These are phyloP conservation scores for Lachancea mirantina DNA, from an alignment of 805 yeast genomes.

Conservation along the genomic window DNA sequence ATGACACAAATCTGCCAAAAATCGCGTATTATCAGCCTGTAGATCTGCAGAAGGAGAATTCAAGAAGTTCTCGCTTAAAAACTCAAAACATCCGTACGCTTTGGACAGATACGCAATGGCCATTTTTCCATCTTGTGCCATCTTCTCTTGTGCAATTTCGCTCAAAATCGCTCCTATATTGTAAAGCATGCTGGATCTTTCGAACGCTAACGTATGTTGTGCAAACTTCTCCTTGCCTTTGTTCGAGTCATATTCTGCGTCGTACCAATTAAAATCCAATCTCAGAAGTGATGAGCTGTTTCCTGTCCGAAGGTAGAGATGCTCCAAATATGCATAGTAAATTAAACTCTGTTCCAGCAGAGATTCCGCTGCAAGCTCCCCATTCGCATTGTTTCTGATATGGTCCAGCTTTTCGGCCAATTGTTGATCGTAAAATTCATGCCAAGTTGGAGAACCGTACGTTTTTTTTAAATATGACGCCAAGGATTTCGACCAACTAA, in stretches of 20 bases:
- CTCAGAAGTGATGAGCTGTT: conserved; percentile 47
- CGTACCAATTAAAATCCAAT: conserved; percentile 71
- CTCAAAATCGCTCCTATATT: conserved; percentile 65
- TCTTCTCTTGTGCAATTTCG: conserved; percentile 37
- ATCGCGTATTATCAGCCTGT: conserved; percentile 56
- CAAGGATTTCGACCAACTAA: conserved; percentile 27
- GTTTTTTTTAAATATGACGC: conserved; percentile 25
- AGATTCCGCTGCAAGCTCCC: conserved; percentile 27
- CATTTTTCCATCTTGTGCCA: conserved; percentile 43
- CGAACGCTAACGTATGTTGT: conserved; percentile 82
- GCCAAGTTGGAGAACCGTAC: conserved; percentile 29
- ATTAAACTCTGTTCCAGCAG: conserved; percentile 38
- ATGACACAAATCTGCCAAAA: conserved; percentile 57
- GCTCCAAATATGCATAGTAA: conserved; percentile 77
- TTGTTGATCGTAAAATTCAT: conserved; percentile 25
- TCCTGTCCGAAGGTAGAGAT: conserved; percentile 71
- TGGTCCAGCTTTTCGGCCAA: conserved; percentile 23
- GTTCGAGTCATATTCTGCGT: conserved; percentile 48
- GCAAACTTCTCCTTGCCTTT: conserved; percentile 35
- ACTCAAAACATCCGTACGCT: conserved; percentile 71
- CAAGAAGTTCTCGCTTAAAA: conserved; percentile 69
- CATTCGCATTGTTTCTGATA: conserved; percentile 27
- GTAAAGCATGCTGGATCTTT: conserved; percentile 77
- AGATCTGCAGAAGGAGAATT: conserved; percentile 85
- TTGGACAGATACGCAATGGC: conserved; percentile 58